Evolutionary conservation across 2,329 filamentous ascomycete genomes (phyloP).

Genomic region (Sporothrix mexicana): DNA sequence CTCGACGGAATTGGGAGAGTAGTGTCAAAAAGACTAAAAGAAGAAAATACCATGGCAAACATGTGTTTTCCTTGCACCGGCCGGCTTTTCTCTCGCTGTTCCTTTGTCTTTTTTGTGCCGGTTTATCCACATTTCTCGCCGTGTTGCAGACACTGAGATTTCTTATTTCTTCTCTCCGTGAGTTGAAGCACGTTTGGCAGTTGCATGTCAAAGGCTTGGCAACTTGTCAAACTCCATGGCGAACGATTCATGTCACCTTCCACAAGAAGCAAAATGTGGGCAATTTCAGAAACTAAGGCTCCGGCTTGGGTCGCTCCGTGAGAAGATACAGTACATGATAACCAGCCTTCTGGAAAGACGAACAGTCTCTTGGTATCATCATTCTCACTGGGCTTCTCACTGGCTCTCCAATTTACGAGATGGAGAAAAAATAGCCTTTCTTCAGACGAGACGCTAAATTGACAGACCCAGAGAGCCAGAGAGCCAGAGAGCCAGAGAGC

Average conservation of each 20-base stretch:
- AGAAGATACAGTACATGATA: not conserved
- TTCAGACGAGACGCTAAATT: constrained; percentile 11
- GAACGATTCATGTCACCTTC: constrained; percentile 19
- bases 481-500: no score
- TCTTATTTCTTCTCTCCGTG: not conserved
- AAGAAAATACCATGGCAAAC: constrained; percentile 23
- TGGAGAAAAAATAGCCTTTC: constrained; percentile 1
- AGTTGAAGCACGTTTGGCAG: not conserved
- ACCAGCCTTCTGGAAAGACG: not conserved
- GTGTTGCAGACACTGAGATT: not conserved
- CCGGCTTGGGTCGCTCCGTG: not conserved
- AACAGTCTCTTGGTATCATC: not conserved
- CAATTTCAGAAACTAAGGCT: not conserved
- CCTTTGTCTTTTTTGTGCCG: not conserved
- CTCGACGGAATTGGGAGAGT: not conserved
- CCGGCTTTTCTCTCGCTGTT: not conserved
- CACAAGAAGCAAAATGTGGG: constrained; percentile 18
- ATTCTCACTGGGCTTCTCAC: not conserved
- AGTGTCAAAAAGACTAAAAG: not conserved
- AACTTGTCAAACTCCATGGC: no score
- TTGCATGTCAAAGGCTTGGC: not conserved
- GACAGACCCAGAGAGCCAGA: no score
- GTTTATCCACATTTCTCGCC: not conserved
- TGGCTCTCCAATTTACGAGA: not conserved
- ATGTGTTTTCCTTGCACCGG: constrained; percentile 28